A percentile compares a stretch with the other conserved stretches of the same genome.
phyloP scores from a whole-genome alignment of 208 protist species.

The Leishmania tropica region DNA sequence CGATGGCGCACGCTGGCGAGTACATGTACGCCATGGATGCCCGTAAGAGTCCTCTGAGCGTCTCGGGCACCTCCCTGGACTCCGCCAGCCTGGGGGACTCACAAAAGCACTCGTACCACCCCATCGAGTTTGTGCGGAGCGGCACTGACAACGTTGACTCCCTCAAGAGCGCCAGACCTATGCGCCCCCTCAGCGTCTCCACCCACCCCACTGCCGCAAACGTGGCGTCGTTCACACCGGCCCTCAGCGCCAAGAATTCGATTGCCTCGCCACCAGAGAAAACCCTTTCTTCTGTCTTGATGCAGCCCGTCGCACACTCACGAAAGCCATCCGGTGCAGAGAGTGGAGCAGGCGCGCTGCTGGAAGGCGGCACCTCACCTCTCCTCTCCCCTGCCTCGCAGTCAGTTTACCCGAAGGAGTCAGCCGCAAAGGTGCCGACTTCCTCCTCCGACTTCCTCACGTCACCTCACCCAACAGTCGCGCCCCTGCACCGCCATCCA shows the following conservation, averaged over 20 bases:
- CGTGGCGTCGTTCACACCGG: not conserved
- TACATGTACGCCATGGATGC: slow-evolving; percentile 17
- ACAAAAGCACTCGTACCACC: slow-evolving; percentile 22
- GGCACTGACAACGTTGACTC: not conserved
- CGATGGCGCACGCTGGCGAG: not conserved
- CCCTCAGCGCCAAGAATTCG: slow-evolving; percentile 9
- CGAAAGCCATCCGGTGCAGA: not conserved
- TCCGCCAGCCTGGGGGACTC: slow-evolving; percentile 19
- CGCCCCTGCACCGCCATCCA: not conserved
- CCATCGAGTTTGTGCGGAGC: slow-evolving; percentile 11
- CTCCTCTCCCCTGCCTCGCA: not conserved
- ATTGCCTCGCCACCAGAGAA: not conserved
- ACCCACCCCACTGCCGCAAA: not conserved
- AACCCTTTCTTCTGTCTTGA: not conserved
- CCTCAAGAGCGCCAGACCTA: slow-evolving; percentile 5
- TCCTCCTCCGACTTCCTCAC: slow-evolving; percentile 15
- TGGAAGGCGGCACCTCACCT: not conserved
- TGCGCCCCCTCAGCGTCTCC: slow-evolving; percentile 3
- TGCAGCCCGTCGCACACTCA: slow-evolving; percentile 18
- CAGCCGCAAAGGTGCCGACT: not conserved
- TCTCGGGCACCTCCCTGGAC: slow-evolving; percentile 14
- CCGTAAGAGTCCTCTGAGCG: not conserved
- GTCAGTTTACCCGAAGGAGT: not conserved
- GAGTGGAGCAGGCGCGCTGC: not conserved
- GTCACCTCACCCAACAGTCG: slow-evolving; percentile 1